Evolutionary conservation across 768 basidiomycete species (phyloP).

Genomic region (Boletus subcaerulescens): DNA sequence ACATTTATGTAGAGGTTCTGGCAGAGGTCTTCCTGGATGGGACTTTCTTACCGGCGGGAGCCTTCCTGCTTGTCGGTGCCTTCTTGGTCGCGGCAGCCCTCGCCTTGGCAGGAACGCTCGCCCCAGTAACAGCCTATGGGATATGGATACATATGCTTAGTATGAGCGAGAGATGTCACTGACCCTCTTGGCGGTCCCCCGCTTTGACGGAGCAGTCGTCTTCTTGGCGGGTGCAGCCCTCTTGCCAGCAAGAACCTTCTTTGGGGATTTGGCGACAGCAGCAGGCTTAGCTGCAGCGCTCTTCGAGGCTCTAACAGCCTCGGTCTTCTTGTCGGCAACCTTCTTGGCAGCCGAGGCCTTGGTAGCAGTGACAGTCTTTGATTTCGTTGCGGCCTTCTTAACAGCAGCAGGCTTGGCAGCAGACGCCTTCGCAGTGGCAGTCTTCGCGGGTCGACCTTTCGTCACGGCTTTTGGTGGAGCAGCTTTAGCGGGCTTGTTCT

Average conservation of each 20-base stretch:
- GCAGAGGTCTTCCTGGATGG: constrained; percentile 18
- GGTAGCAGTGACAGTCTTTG: constrained; percentile 29
- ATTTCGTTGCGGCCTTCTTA: constrained; percentile 35
- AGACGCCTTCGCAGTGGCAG: constrained; percentile 25
- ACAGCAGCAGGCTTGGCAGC: constrained; percentile 21
- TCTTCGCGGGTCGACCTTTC: constrained; percentile 28
- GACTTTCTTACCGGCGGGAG: constrained; percentile 25
- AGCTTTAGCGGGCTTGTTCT: constrained; percentile 35
- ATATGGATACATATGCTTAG: neutral
- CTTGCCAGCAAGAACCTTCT: constrained; percentile 34
- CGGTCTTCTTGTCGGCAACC: constrained; percentile 31
- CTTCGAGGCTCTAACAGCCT: constrained; percentile 36
- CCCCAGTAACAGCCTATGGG: constrained; percentile 51
- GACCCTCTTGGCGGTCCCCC: constrained; percentile 66
- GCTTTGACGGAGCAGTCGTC: constrained; percentile 40
- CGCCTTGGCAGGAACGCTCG: constrained; percentile 37
- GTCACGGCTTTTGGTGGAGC: constrained; percentile 22
- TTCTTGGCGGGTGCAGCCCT: constrained; percentile 40
- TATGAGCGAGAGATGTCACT: neutral
- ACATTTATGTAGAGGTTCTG: constrained; percentile 16
- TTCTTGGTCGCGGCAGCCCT: constrained; percentile 35
- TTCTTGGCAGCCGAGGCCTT: constrained; percentile 42
- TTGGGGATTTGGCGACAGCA: constrained; percentile 24
- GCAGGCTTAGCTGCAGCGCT: constrained; percentile 11
- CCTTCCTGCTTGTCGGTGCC: constrained; percentile 26